These are phyloP conservation scores for Trametes coccinea DNA, from an alignment of 768 basidiomycete genomes.

Conservation along the genomic window DNA sequence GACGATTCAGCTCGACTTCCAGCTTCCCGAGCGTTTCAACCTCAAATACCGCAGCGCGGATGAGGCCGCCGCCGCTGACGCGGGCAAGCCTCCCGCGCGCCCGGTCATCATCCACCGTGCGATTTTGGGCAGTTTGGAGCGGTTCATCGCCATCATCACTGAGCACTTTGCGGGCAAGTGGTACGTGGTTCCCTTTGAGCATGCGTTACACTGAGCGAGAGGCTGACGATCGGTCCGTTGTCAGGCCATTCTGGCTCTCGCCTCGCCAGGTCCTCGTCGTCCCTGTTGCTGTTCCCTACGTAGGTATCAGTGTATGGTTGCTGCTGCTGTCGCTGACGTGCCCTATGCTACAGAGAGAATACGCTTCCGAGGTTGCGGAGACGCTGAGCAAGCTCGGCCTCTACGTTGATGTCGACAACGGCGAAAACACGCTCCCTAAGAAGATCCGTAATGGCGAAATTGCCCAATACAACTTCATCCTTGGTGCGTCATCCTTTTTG, in stretches of 20 bases:
- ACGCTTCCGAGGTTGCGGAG: conserved; percentile 79
- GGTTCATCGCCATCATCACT: conserved; percentile 95
- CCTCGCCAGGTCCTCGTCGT: conserved; percentile 93
- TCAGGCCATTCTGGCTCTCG: conserved; percentile 95
- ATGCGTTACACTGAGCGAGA: not conserved
- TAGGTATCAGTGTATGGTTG: conserved; percentile 42
- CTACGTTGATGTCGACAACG: conserved; percentile 91
- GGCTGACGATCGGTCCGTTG: not conserved
- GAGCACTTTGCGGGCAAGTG: conserved; percentile 99
- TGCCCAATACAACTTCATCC: conserved; percentile 96
- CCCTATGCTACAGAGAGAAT: conserved; percentile 67
- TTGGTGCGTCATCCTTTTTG: conserved; percentile 52
- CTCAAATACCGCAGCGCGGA: conserved; percentile 85
- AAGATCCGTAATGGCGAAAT: conserved; percentile 98
- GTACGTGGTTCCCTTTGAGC: conserved; percentile 43
- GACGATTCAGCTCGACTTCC: conserved; percentile 98
- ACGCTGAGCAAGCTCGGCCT: conserved; percentile 69
- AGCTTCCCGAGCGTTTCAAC: conserved; percentile 95
- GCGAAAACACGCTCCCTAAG: conserved; percentile 90
- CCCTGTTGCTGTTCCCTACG: conserved; percentile 87
- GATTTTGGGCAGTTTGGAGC: conserved; percentile 89
- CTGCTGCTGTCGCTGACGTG: not conserved
- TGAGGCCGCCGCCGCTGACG: conserved; percentile 55
- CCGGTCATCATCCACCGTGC: conserved; percentile 99
- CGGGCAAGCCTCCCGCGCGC: conserved; percentile 52